Conservation (phyloP, 306 rosid species). For the Carpinus fangiana region DNA sequence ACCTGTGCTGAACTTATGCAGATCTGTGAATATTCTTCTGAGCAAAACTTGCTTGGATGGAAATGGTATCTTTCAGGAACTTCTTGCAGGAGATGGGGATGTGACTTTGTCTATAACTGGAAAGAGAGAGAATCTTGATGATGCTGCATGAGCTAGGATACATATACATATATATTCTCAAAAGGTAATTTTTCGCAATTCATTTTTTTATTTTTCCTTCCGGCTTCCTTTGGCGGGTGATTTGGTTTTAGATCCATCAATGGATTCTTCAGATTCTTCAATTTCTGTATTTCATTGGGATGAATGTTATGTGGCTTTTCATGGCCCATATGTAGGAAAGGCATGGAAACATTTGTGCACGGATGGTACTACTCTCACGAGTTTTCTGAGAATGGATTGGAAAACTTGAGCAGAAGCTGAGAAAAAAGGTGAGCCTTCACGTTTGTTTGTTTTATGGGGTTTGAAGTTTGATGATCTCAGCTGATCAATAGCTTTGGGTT, state of each 20-base stretch:
- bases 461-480: conserved; percentile 9
- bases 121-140: conserved; percentile 30
- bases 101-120: conserved; percentile 21
- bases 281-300: background rate
- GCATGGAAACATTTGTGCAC: background rate
- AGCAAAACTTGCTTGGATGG: conserved; percentile 26
- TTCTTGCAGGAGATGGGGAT: conserved; percentile 32
- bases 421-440: background rate
- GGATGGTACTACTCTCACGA: background rate
- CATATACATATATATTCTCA: background rate
- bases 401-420: background rate
- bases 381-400: background rate
- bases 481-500: conserved; percentile 8
- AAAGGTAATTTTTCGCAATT: conserved; percentile 10
- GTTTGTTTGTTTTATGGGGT: background rate
- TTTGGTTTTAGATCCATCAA: conserved; percentile 28
- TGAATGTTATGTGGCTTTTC: background rate
- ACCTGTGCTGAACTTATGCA: conserved; percentile 26
- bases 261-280: background rate
- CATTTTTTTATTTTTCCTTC: background rate
- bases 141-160: background rate
- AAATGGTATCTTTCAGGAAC: conserved; percentile 35
- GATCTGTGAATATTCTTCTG: conserved; percentile 58
- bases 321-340: conserved; percentile 2
- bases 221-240: background rate